Percentiles rank a stretch among this genome's conserved stretches.
phyloP scores from a whole-genome alignment of 352 stramenopile genomes.

The Phytophthora cactorum region DNA sequence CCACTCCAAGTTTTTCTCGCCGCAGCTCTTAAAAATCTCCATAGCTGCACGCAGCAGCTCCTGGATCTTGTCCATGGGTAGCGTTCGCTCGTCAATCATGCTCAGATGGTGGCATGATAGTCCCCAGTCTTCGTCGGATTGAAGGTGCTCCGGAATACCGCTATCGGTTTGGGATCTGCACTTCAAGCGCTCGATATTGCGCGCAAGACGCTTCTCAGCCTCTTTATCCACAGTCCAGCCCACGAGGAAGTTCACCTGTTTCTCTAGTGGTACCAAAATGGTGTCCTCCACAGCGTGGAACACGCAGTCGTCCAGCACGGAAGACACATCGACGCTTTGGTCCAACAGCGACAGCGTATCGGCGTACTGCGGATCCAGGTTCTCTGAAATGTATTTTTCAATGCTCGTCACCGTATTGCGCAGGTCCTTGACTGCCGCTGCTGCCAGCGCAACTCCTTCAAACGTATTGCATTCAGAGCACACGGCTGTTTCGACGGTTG shows the following conservation, averaged over 20 bases:
- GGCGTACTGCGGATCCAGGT: constrained; percentile 68
- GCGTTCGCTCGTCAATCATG: constrained; percentile 81
- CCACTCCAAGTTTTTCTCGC: constrained; percentile 82
- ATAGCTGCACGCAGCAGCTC: constrained; percentile 76
- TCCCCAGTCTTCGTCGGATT: constrained; percentile 81
- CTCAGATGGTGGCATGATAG: constrained; percentile 82
- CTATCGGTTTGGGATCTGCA: constrained; percentile 72
- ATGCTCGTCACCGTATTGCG: constrained; percentile 75
- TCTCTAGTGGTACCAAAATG: constrained; percentile 77
- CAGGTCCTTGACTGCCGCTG: constrained; percentile 66
- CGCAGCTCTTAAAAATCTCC: constrained; percentile 84
- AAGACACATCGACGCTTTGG: constrained; percentile 59
- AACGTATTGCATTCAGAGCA: constrained; percentile 61
- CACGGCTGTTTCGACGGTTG: constrained; percentile 67
- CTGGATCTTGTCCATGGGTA: constrained; percentile 83
- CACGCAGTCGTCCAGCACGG: constrained; percentile 71
- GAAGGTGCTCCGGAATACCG: constrained; percentile 77
- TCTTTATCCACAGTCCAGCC: constrained; percentile 63
- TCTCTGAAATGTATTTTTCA: constrained; percentile 78
- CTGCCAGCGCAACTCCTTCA: constrained; percentile 57
- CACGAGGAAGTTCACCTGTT: constrained; percentile 78
- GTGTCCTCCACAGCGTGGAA: constrained; percentile 79
- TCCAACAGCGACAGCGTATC: constrained; percentile 68
- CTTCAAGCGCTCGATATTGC: constrained; percentile 72
- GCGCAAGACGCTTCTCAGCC: constrained; percentile 55